These are phyloP conservation scores for Aspergillus carlsbadensis DNA, from an alignment of 495 filamentous ascomycete genomes.

Conservation along the genomic window DNA sequence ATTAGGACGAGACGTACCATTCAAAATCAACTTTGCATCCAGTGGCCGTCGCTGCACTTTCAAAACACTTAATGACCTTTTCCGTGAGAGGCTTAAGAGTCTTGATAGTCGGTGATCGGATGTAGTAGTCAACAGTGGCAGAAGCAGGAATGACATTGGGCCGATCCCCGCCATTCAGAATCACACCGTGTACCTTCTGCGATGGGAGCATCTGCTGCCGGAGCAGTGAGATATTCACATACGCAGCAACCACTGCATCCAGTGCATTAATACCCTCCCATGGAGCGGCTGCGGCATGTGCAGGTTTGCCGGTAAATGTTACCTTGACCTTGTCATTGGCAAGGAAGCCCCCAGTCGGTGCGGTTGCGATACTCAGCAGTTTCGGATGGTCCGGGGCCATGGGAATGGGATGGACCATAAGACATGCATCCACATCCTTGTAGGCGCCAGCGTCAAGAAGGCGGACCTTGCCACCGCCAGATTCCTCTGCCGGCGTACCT, in stretches of 20 bases:
- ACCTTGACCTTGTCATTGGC: constrained; percentile 54
- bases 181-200: constrained; percentile 46
- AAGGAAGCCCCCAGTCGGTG: constrained; percentile 43
- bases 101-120: constrained; percentile 40
- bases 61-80: constrained; percentile 53
- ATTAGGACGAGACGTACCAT: constrained; percentile 21
- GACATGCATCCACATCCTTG: constrained; percentile 42
- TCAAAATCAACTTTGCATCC: constrained; percentile 52
- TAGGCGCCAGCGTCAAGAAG: constrained; percentile 52
- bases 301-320: constrained; percentile 45
- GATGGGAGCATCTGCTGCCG: constrained; percentile 56
- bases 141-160: constrained; percentile 55
- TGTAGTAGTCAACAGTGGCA: constrained; percentile 55
- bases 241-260: constrained; percentile 60
- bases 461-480: constrained; percentile 45
- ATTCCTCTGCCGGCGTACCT: constrained; percentile 46
- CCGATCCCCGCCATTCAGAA: constrained; percentile 42
- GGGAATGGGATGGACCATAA: constrained; percentile 56
- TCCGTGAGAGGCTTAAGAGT: constrained; percentile 45
- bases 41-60: constrained; percentile 54
- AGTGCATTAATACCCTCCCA: constrained; percentile 67
- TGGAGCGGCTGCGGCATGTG: constrained; percentile 58
- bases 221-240: constrained; percentile 58
- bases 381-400: constrained; percentile 26
- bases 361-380: constrained; percentile 28